Percentiles rank a stretch among this genome's conserved stretches.
phyloP scores from a whole-genome alignment of 2,329 filamentous ascomycete genomes.

The Alternaria infectoria region DNA sequence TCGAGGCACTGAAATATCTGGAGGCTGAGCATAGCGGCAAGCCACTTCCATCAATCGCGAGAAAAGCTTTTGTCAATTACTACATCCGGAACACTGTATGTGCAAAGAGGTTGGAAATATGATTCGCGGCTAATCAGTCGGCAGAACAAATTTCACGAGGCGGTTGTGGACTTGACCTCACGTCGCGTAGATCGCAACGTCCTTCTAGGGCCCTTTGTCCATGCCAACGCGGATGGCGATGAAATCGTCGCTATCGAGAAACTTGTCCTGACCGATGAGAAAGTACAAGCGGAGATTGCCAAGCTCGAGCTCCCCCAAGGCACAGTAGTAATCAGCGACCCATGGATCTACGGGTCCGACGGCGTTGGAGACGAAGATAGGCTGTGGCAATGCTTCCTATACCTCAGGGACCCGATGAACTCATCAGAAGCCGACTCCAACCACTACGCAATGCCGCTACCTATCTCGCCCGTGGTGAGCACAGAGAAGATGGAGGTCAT shows the following conservation, averaged over 20 bases:
- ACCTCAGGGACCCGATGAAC: conserved; percentile 68
- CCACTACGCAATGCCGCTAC: conserved; percentile 71
- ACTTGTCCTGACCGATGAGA: conserved; percentile 61
- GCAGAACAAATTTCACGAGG: conserved; percentile 68
- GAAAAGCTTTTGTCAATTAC: conserved; percentile 64
- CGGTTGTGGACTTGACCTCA: conserved; percentile 61
- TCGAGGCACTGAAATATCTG: conserved; percentile 63
- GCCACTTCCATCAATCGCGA: conserved; percentile 58
- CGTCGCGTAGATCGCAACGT: conserved; percentile 62
- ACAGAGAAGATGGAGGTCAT: conserved; percentile 68
- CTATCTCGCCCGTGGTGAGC: conserved; percentile 72
- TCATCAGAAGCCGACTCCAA: conserved; percentile 67
- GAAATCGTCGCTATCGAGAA: conserved; percentile 66
- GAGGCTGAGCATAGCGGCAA: conserved; percentile 65
- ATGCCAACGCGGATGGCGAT: conserved; percentile 65
- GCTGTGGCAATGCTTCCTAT: conserved; percentile 70
- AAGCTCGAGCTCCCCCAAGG: conserved; percentile 66
- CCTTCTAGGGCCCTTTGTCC: conserved; percentile 63
- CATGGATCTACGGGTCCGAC: conserved; percentile 72
- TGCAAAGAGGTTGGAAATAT: background rate
- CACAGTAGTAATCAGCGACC: conserved; percentile 63
- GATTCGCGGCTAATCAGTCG: conserved; percentile 5
- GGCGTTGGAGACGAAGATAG: conserved; percentile 56
- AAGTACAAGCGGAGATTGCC: conserved; percentile 64
- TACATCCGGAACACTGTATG: conserved; percentile 66